Conservation (phyloP, 345 rosid genomes). For the Fremontodendron californicum region DNA sequence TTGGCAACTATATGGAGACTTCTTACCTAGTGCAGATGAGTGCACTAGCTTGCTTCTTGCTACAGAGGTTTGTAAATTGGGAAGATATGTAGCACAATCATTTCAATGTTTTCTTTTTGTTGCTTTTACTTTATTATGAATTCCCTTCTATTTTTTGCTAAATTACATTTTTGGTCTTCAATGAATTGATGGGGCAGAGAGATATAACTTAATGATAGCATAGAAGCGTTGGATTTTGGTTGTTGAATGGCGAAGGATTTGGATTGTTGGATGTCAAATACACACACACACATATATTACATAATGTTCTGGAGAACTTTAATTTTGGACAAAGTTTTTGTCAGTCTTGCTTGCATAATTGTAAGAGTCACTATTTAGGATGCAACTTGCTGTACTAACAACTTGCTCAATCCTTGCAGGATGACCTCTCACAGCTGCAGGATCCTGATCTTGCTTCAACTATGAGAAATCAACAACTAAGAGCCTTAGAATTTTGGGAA, state of each 20-base stretch:
- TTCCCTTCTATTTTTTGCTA: not conserved
- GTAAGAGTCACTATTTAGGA: constrained; percentile 11
- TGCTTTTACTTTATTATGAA: not conserved
- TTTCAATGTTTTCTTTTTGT: constrained; percentile 1
- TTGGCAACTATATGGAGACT: constrained; percentile 91
- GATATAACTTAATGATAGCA: not conserved
- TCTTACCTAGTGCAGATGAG: constrained; percentile 78
- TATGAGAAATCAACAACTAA: constrained; percentile 63
- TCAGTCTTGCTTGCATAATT: constrained; percentile 11
- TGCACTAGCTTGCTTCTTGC: constrained; percentile 92
- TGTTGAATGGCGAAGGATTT: not conserved
- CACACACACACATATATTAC: too few relatives aligned
- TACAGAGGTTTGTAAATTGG: constrained; percentile 54
- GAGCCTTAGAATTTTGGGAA: constrained; percentile 80
- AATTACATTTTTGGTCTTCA: not conserved
- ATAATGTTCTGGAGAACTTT: not conserved
- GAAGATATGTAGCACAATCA: not conserved
- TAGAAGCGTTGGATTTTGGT: not conserved
- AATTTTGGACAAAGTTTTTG: not conserved
- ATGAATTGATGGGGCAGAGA: not conserved
- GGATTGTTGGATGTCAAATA: not conserved
- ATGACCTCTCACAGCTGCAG: constrained; percentile 81
- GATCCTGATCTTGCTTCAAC: constrained; percentile 73
- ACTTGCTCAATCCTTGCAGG: constrained; percentile 30
- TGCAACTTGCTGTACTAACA: not conserved